Evolutionary conservation across 352 stramenopile species (phyloP).

Genomic region (Pythium aphanidermatum): DNA sequence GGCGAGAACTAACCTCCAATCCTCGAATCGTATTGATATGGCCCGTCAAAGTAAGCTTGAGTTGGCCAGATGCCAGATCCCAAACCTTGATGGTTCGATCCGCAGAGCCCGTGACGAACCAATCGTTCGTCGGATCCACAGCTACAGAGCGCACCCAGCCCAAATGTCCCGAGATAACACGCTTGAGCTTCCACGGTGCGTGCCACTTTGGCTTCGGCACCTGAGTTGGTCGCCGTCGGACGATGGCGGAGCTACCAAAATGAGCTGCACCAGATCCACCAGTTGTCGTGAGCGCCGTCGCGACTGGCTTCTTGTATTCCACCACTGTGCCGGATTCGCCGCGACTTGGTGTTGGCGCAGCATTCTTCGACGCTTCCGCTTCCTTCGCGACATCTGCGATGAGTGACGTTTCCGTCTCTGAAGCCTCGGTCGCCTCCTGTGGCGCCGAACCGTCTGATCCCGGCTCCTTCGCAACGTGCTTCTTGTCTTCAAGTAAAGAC

Average conservation of each 20-base stretch:
- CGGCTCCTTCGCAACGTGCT: constrained; percentile 3
- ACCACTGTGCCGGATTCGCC: constrained; percentile 40
- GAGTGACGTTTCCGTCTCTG: constrained; percentile 22
- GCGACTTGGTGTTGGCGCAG: too few relatives aligned
- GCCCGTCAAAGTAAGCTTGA: constrained; percentile 99
- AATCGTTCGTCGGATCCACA: constrained; percentile 98
- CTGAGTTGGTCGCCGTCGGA: constrained; percentile 70
- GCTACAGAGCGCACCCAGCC: constrained; percentile 97
- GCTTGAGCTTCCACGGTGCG: constrained; percentile 97
- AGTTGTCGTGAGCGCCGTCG: constrained; percentile 16
- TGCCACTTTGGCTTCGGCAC: constrained; percentile 98
- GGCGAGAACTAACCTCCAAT: constrained; percentile 92
- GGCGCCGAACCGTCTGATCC: constrained; percentile 1
- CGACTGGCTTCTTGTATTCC: constrained; percentile 53
- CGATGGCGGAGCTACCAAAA: constrained; percentile 54
- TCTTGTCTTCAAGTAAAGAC: constrained; percentile 38
- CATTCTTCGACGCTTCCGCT: constrained; percentile 42
- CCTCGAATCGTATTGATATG: constrained; percentile 98
- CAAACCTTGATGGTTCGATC: constrained; percentile 99
- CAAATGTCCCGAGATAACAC: constrained; percentile 93
- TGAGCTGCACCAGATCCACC: constrained; percentile 22
- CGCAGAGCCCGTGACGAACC: constrained; percentile 96
- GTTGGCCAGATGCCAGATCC: constrained; percentile 94
- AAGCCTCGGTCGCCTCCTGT: constrained; percentile 1
- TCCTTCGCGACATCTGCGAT: constrained; percentile 58